Conservation (phyloP, 768 basidiomycete genomes). For the Termitomyces bulborhizus region DNA sequence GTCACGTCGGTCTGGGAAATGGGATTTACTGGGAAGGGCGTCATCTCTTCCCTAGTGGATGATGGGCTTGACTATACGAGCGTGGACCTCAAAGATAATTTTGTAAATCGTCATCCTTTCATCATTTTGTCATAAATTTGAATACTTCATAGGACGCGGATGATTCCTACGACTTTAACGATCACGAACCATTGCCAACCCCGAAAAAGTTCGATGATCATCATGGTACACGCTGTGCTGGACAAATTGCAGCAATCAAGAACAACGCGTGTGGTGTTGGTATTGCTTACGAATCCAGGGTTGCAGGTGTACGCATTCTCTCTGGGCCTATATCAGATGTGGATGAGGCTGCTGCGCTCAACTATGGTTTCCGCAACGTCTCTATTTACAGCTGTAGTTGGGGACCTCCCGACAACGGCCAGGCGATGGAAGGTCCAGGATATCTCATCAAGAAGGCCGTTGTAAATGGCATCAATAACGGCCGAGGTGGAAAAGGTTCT, state of each 20-base stretch:
- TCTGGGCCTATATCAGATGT: constrained; percentile 92
- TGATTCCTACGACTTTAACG: constrained; percentile 95
- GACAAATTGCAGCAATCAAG: constrained; percentile 89
- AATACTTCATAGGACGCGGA: constrained; percentile 59
- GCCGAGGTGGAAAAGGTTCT: constrained; percentile 84
- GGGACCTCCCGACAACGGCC: constrained; percentile 96
- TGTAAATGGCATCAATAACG: constrained; percentile 88
- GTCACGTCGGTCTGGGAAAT: constrained; percentile 89
- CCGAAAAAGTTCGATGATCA: constrained; percentile 88
- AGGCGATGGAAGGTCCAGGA: constrained; percentile 89
- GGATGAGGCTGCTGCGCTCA: constrained; percentile 93
- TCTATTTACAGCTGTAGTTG: constrained; percentile 96
- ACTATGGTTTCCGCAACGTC: constrained; percentile 88
- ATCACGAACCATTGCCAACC: constrained; percentile 80
- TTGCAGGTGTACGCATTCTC: constrained; percentile 93
- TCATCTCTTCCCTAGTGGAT: constrained; percentile 87
- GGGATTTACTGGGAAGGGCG: constrained; percentile 82
- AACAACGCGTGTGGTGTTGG: constrained; percentile 95
- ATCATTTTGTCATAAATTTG: neutral
- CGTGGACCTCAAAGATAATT: constrained; percentile 84
- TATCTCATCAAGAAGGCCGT: constrained; percentile 92
- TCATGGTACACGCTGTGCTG: constrained; percentile 97
- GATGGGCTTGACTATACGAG: constrained; percentile 92
- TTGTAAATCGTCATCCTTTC: constrained; percentile 50
- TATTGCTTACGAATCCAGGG: constrained; percentile 85